Conservation (phyloP, 106 monocot genomes). For the Apostasia ramifera region DNA sequence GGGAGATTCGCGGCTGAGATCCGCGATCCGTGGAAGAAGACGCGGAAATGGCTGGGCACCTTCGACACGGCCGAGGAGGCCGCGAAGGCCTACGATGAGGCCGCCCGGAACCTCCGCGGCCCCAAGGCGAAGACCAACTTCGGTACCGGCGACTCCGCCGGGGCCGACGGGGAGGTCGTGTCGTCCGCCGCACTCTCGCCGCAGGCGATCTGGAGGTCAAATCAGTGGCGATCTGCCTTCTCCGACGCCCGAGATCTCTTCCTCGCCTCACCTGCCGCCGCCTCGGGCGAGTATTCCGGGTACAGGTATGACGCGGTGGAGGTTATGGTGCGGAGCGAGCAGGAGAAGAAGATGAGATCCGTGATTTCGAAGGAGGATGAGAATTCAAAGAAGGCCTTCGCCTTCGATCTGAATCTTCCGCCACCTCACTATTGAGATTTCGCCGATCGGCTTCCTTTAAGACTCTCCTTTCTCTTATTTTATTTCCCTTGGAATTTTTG, state of each 20-base stretch:
- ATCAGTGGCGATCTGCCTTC: slow-evolving; percentile 6
- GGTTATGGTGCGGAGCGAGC: slow-evolving; percentile 13
- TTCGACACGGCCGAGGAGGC: slow-evolving; percentile 42
- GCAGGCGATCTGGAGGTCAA: background rate
- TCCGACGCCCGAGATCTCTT: slow-evolving; percentile 11
- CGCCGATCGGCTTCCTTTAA: background rate
- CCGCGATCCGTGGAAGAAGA: slow-evolving; percentile 43
- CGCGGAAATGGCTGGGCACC: slow-evolving; percentile 36
- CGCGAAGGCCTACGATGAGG: slow-evolving; percentile 35
- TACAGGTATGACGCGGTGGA: slow-evolving; percentile 29
- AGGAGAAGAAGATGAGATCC: slow-evolving; percentile 18
- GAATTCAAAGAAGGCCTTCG: slow-evolving; percentile 9
- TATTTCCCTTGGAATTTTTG: background rate
- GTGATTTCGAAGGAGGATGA: background rate
- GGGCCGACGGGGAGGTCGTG: background rate
- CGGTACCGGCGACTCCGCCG: slow-evolving; percentile 4
- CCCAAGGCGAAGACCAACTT: slow-evolving; percentile 47
- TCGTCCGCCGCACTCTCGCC: slow-evolving; percentile 1
- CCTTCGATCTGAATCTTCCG: slow-evolving; percentile 34
- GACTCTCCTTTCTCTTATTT: background rate
- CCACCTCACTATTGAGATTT: slow-evolving; percentile 19
- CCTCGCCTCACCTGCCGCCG: background rate
- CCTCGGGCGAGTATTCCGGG: slow-evolving; percentile 12
- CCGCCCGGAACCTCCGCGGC: slow-evolving; percentile 27
- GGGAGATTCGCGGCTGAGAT: slow-evolving; percentile 42